Evolutionary conservation across 2,329 filamentous ascomycete genomes (phyloP).

Genomic region (Monilinia fructigena): DNA sequence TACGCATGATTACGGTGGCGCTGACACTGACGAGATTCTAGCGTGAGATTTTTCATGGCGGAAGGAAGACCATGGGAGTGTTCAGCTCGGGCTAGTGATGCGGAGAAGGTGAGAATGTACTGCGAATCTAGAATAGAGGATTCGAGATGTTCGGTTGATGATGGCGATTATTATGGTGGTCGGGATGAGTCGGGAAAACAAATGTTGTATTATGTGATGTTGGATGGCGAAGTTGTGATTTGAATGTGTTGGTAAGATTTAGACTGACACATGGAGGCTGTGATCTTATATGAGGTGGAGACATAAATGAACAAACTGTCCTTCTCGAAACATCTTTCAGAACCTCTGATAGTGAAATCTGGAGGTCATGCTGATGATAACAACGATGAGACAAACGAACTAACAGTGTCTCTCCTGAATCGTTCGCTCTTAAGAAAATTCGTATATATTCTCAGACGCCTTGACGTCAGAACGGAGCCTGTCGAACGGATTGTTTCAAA

Average conservation of each 20-base stretch:
- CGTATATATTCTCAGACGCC: background rate
- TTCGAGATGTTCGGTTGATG: background rate
- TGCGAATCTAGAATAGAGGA: background rate
- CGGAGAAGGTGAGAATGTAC: background rate
- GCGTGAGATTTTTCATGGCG: background rate
- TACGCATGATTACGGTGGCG: background rate
- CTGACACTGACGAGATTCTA: background rate
- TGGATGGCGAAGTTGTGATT: background rate
- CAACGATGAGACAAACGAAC: constrained; percentile 3
- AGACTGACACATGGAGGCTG: background rate
- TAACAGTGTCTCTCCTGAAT: constrained; percentile 10
- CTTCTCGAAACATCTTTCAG: background rate
- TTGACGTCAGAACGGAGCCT: constrained; percentile 10
- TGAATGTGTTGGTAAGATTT: background rate
- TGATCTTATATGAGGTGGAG: background rate
- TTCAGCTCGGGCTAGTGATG: background rate
- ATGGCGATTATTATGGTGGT: too few relatives aligned
- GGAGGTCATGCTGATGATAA: background rate
- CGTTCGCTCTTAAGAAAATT: background rate
- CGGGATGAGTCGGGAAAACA: background rate
- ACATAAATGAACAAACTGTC: constrained; percentile 6
- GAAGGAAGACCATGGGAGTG: background rate
- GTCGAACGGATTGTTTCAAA: constrained; percentile 3
- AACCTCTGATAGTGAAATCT: background rate
- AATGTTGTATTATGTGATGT: background rate